These are phyloP conservation scores for Talinum fruticosum DNA, from an alignment of 148 eudicot genomes.

Conservation along the genomic window DNA sequence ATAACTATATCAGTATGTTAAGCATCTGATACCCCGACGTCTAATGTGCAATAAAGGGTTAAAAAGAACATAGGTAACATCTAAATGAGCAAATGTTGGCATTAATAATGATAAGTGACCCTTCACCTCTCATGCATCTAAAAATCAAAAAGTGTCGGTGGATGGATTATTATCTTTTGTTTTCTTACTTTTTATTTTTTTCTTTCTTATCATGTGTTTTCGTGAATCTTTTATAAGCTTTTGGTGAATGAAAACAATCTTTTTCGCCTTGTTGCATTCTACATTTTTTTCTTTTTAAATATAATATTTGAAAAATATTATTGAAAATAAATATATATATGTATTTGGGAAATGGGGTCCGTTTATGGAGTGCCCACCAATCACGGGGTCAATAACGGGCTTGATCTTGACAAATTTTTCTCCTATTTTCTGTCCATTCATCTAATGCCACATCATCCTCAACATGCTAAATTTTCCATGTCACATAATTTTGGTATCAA, in stretches of 20 bases:
- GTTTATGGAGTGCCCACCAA: constrained; percentile 23
- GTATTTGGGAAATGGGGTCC: neutral
- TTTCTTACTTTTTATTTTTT: neutral
- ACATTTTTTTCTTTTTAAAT: neutral
- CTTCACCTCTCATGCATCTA: neutral
- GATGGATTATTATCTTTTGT: constrained; percentile 14
- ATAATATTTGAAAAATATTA: too few species aligned
- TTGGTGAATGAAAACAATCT: constrained; percentile 9
- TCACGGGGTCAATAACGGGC: constrained; percentile 31
- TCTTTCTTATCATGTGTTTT: neutral
- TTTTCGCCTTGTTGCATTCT: constrained; percentile 12
- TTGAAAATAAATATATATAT: too few species aligned
- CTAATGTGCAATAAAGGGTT: neutral
- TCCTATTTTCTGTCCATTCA: neutral
- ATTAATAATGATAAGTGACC: constrained; percentile 6
- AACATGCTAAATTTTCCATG: neutral
- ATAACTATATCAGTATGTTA: neutral
- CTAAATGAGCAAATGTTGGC: neutral
- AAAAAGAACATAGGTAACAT: neutral
- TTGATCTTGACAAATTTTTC: constrained; percentile 8
- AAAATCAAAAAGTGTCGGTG: constrained; percentile 29
- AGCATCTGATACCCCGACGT: neutral
- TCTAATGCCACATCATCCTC: neutral
- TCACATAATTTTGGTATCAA: neutral
- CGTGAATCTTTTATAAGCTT: constrained; percentile 22